A percentile compares a stretch with the other conserved stretches of the same genome.
Evolutionary conservation across 2,329 filamentous ascomycete species (phyloP).

Genomic region (Dothiorella sarmentorum): DNA sequence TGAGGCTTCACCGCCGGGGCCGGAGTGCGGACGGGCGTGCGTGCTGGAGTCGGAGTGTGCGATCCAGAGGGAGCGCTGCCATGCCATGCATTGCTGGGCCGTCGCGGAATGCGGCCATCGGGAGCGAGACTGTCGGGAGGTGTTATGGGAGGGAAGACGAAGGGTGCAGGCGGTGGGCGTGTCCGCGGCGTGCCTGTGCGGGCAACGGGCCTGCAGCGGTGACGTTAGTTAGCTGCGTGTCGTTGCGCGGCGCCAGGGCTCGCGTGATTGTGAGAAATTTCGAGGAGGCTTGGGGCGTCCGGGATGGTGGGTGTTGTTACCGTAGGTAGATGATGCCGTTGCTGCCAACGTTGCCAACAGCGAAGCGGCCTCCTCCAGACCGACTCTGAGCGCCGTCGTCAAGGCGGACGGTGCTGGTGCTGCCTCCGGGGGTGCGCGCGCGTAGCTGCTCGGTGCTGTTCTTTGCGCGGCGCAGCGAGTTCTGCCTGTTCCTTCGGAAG

Average conservation of each 20-base stretch:
- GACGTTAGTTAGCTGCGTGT: constrained; percentile 22
- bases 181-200: constrained; percentile 35
- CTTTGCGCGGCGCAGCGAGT: constrained; percentile 30
- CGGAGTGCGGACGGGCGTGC: constrained; percentile 25
- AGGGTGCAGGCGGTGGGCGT: constrained; percentile 33
- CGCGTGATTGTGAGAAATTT: constrained; percentile 7
- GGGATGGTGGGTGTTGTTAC: constrained; percentile 26
- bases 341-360: constrained; percentile 45
- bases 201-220: constrained; percentile 32
- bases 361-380: constrained; percentile 36
- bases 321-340: constrained; percentile 48
- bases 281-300: background rate
- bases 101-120: constrained; percentile 26
- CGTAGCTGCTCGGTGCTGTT: constrained; percentile 37
- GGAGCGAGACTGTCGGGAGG: constrained; percentile 35
- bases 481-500: constrained; percentile 14
- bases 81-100: constrained; percentile 36
- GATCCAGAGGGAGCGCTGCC: constrained; percentile 34
- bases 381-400: constrained; percentile 26
- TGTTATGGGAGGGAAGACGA: constrained; percentile 39
- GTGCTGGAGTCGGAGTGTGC: constrained; percentile 28
- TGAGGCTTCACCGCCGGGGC: constrained; percentile 9
- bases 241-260: background rate
- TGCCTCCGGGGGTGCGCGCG: constrained; percentile 28
- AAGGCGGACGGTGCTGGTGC: constrained; percentile 30